Conservation (phyloP, 164 flowering plant species). For the Stephania cephalantha region DNA sequence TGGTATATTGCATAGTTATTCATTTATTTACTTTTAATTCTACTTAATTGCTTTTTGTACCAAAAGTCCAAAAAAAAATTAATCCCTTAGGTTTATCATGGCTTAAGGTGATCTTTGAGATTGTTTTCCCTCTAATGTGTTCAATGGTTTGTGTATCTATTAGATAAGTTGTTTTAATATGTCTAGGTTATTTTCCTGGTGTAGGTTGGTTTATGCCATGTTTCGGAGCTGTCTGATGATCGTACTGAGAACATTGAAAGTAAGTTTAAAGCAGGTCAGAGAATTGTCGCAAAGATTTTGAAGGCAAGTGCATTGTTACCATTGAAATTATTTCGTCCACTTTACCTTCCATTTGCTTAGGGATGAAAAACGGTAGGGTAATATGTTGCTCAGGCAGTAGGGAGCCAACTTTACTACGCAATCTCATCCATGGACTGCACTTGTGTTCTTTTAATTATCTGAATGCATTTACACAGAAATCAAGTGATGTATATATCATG, state of each 20-base stretch:
- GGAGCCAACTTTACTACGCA: neutral
- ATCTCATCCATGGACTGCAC: neutral
- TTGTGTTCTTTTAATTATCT: neutral
- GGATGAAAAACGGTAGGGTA: neutral
- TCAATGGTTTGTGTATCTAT: neutral
- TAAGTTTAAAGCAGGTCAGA: conserved; percentile 63
- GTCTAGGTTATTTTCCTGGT: conserved; percentile 6
- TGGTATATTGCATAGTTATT: conserved; percentile 38
- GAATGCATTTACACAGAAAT: neutral
- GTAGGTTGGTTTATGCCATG: conserved; percentile 92
- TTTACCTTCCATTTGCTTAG: neutral
- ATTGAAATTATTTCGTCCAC: neutral
- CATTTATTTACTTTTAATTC: neutral
- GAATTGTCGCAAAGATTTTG: conserved; percentile 60
- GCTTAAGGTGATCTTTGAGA: neutral
- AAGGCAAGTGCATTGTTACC: conserved; percentile 40
- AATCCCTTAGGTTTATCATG: neutral
- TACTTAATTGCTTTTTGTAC: neutral
- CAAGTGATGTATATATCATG: neutral
- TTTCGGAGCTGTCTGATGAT: conserved; percentile 76
- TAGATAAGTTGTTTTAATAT: neutral
- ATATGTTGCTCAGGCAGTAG: neutral
- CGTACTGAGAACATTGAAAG: conserved; percentile 44
- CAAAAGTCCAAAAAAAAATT: neutral
- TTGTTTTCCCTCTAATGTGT: neutral